phyloP scores from a whole-genome alignment of 2,329 filamentous ascomycete species.

The Teratosphaeria pseudoeucalypti region DNA sequence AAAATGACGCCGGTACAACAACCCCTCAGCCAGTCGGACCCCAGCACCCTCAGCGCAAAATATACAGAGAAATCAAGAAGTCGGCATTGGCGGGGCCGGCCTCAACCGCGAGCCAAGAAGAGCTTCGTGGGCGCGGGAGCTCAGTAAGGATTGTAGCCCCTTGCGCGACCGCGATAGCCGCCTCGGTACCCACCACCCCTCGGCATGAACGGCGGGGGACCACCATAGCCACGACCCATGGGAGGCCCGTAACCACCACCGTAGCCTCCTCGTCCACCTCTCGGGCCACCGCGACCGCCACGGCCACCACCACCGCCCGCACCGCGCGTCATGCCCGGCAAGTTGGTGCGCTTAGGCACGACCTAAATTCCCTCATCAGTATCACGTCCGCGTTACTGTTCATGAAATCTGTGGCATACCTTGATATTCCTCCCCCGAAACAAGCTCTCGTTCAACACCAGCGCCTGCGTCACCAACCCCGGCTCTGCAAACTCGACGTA shows the following conservation, averaged over 20 bases:
- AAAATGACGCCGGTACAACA: neutral
- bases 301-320: conserved; percentile 49
- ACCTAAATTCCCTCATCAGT: conserved; percentile 40
- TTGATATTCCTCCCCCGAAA: conserved; percentile 94
- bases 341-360: conserved; percentile 87
- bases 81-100: neutral
- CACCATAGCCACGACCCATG: conserved; percentile 29
- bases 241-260: conserved; percentile 44
- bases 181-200: conserved; percentile 29
- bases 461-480: conserved; percentile 79
- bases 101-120: neutral
- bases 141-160: conserved; percentile 30
- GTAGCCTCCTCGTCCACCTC: conserved; percentile 24
- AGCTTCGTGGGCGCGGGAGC: neutral
- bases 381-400: neutral
- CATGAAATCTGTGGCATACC: conserved; percentile 42
- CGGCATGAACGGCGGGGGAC: conserved; percentile 12
- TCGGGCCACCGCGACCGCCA: conserved; percentile 40
- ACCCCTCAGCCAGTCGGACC: too few species aligned
- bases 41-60: neutral
- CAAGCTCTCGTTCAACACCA: conserved; percentile 91
- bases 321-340: conserved; percentile 86
- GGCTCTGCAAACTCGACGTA: conserved; percentile 98
- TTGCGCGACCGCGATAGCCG: conserved; percentile 25
- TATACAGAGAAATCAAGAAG: neutral